Base-by-base conservation (phyloP, 2,329 filamentous ascomycete genomes). In the Fusarium pseudonygamai region DNA sequence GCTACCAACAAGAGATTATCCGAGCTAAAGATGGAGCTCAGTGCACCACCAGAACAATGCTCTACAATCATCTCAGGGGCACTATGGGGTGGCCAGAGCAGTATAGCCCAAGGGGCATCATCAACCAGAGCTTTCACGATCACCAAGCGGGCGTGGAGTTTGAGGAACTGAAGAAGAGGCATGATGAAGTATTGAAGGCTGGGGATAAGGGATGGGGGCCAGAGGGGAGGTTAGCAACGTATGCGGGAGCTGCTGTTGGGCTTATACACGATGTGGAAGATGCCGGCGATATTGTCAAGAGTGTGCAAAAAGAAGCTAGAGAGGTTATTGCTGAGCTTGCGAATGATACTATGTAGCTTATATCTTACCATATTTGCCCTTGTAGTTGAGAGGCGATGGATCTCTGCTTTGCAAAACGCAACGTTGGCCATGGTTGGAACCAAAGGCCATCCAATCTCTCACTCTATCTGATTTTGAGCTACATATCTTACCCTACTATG, bases 141-240 rank as follows among this genome's bases (percentile, higher is more conserved):
- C 77, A 84, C 13, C 74, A 81, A 37, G 74, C 74, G 1, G 83
- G 82, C 1, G 78, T 79, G 7, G 61, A 80, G 1, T 87, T 87
- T 69, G 84, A 86, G 3, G 83, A 86, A 62, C 72, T 87, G 6
- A 84, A 86, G 75, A 75, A 60, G 30, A 77, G 78, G 0, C 84
- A 87, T 61, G 74, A 76, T 22, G 70, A 77, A n/a, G 75, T 83
- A 12, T 66, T 78, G 6, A 80, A 81, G 67, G 50, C 77, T 12
- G 86, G 84, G 0, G 85, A 87, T 62, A 72, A 72, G 13, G 86
- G 83, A 6, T 88, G 85, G 85, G 86, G 86, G 0, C 83, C 83
- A 0, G 78, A 84, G 13, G 86, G 85, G 1, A 80, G 86, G 62
- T 74, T 86, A n/a, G 85, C 85, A 9, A 87, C 86, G 3, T 88